phyloP scores from a whole-genome alignment of 148 eudicot genomes.

The Vaccinium vitisidaea region DNA sequence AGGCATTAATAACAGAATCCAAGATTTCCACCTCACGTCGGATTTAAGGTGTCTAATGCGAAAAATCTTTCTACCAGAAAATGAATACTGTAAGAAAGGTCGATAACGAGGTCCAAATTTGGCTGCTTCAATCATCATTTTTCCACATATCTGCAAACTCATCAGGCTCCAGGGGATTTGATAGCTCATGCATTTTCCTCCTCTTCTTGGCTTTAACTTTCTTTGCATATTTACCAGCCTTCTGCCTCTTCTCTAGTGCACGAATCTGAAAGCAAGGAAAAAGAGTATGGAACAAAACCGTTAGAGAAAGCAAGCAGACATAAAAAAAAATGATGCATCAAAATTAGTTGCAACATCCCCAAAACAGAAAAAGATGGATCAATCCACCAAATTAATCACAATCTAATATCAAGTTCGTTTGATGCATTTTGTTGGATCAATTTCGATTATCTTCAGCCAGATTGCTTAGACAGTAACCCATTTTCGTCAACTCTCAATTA shows the following conservation, averaged over 20 bases:
- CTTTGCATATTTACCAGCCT: conserved; percentile 88
- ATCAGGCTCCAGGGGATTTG: conserved; percentile 75
- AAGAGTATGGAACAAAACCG: neutral
- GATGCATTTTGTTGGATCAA: neutral
- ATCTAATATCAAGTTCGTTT: neutral
- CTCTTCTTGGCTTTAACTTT: conserved; percentile 90
- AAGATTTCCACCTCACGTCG: conserved; percentile 9
- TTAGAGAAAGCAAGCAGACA: neutral
- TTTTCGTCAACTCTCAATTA: neutral
- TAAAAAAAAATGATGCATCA: too few species aligned
- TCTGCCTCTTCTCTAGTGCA: conserved; percentile 72
- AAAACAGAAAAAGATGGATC: neutral
- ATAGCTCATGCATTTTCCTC: conserved; percentile 77
- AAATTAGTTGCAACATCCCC: neutral
- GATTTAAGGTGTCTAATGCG: neutral
- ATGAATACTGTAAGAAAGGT: neutral
- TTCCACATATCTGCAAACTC: conserved; percentile 98
- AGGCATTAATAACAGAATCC: neutral
- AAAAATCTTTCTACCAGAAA: too few species aligned
- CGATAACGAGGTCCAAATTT: neutral
- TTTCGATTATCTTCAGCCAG: neutral
- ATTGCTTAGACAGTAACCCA: neutral
- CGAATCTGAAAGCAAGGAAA: conserved; percentile 49
- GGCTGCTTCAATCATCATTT: conserved; percentile 31
- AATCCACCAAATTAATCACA: neutral